Evolutionary conservation across 1,284 basidiomycete species (phyloP).

Genomic region (Ganoderma boninense): DNA sequence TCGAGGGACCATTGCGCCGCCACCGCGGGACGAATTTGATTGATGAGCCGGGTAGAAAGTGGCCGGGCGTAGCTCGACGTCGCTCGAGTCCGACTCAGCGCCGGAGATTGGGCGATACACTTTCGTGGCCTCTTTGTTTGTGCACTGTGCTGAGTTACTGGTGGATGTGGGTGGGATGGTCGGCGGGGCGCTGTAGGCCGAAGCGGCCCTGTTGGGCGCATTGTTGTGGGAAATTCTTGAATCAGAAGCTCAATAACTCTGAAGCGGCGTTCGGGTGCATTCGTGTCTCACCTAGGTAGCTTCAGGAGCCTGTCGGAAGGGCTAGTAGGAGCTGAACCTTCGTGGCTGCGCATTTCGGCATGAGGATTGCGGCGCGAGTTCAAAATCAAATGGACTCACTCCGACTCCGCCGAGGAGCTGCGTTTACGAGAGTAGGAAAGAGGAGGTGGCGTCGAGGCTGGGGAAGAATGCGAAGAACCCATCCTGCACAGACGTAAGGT

Average conservation of each 20-base stretch:
- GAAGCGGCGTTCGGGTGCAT: not conserved
- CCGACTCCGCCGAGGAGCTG: slow-evolving; percentile 30
- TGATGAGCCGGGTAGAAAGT: slow-evolving; percentile 15
- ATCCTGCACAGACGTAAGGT: slow-evolving; percentile 13
- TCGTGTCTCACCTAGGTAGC: slow-evolving; percentile 25
- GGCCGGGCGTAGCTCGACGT: slow-evolving; percentile 16
- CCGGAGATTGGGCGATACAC: slow-evolving; percentile 15
- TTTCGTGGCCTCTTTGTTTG: slow-evolving; percentile 14
- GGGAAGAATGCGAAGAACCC: slow-evolving; percentile 12
- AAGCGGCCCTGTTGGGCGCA: slow-evolving; percentile 10
- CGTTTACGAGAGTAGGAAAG: slow-evolving; percentile 26
- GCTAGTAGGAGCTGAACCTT: slow-evolving; percentile 14
- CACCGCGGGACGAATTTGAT: slow-evolving; percentile 24
- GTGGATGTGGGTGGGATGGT: not conserved
- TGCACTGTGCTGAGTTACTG: not conserved
- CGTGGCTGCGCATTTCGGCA: not conserved
- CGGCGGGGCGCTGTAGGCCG: slow-evolving; percentile 15
- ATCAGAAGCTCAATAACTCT: slow-evolving; percentile 11
- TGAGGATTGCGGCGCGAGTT: slow-evolving; percentile 19
- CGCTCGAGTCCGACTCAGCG: slow-evolving; percentile 25
- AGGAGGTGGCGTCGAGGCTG: slow-evolving; percentile 20
- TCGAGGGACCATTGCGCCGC: slow-evolving; percentile 18
- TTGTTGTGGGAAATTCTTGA: slow-evolving; percentile 20
- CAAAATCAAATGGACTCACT: slow-evolving; percentile 24
- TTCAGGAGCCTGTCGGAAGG: slow-evolving; percentile 35